Percentiles rank a stretch among this genome's conserved stretches.
Conservation (phyloP, 306 rosid species). For the Cicer bijugum region DNA sequence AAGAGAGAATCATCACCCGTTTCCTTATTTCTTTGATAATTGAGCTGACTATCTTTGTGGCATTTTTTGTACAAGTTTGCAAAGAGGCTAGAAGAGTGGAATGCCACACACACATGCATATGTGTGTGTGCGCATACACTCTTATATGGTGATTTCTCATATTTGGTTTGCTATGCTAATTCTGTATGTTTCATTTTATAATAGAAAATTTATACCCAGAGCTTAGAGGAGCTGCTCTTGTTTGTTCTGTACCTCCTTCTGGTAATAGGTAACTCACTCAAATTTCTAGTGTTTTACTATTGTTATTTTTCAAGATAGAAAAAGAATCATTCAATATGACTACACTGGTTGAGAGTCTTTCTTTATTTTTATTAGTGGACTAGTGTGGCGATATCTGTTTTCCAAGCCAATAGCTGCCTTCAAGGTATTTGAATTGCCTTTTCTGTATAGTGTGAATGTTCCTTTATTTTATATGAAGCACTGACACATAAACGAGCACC, state of each 20-base stretch:
- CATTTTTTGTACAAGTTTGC: neutral
- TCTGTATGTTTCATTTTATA: constrained; percentile 45
- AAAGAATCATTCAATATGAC: constrained; percentile 9
- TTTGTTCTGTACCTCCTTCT: constrained; percentile 94
- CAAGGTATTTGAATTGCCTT: constrained; percentile 61
- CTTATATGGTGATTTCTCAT: neutral
- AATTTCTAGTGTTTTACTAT: constrained; percentile 1
- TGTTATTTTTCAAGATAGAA: neutral
- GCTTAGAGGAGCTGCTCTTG: constrained; percentile 73
- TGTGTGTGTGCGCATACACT: neutral
- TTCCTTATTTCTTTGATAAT: constrained; percentile 5
- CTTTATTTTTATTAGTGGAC: constrained; percentile 62
- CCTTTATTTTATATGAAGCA: neutral
- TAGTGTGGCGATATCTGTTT: constrained; percentile 83
- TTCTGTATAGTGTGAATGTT: constrained; percentile 38
- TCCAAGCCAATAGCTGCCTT: constrained; percentile 85
- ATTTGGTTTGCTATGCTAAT: constrained; percentile 34
- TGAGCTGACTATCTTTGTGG: neutral
- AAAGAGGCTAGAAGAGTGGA: neutral
- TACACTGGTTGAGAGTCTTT: constrained; percentile 35
- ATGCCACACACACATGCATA: neutral
- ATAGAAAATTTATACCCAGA: constrained; percentile 53
- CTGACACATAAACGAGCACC: no score
- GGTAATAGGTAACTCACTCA: constrained; percentile 74
- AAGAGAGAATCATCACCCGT: neutral